phyloP scores from a whole-genome alignment of 2,329 filamentous ascomycete genomes.

The Bipolaris bicolor region DNA sequence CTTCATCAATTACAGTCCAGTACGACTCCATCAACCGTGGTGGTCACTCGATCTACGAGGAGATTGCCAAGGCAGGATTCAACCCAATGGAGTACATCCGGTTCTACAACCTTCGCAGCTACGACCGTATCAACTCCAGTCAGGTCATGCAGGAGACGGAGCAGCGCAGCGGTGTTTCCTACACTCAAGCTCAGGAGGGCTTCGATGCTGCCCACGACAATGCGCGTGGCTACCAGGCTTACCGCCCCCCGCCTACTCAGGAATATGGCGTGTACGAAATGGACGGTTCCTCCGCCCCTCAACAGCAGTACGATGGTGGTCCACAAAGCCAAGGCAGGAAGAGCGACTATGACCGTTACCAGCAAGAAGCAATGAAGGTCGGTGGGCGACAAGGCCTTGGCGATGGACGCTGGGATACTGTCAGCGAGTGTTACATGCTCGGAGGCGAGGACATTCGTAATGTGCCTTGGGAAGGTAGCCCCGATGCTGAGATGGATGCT shows the following conservation, averaged over 20 bases:
- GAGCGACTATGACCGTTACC: slow-evolving; percentile 70
- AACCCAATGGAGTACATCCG: slow-evolving; percentile 76
- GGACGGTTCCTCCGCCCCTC: slow-evolving; percentile 29
- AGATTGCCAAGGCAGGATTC: slow-evolving; percentile 68
- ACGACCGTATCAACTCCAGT: slow-evolving; percentile 79
- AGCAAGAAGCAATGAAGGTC: slow-evolving; percentile 67
- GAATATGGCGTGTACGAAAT: slow-evolving; percentile 48
- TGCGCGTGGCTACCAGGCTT: slow-evolving; percentile 44
- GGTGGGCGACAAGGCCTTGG: slow-evolving; percentile 54
- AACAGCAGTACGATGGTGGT: slow-evolving; percentile 28
- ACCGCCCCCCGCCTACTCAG: slow-evolving; percentile 41
- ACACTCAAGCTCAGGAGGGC: slow-evolving; percentile 69
- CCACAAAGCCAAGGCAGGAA: slow-evolving; percentile 32
- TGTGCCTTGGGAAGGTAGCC: slow-evolving; percentile 64
- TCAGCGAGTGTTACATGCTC: slow-evolving; percentile 84
- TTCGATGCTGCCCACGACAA: slow-evolving; percentile 63
- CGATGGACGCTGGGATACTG: slow-evolving; percentile 71
- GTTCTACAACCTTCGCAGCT: slow-evolving; percentile 85
- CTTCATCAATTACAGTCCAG: slow-evolving; percentile 57
- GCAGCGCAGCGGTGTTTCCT: slow-evolving; percentile 67
- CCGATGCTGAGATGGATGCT: slow-evolving; percentile 63
- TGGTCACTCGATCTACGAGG: slow-evolving; percentile 78
- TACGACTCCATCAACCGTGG: slow-evolving; percentile 80
- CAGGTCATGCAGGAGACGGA: slow-evolving; percentile 67
- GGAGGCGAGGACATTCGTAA: slow-evolving; percentile 71